phyloP scores from a whole-genome alignment of 2,329 filamentous ascomycete genomes.

The Fonsecaea nubica region DNA sequence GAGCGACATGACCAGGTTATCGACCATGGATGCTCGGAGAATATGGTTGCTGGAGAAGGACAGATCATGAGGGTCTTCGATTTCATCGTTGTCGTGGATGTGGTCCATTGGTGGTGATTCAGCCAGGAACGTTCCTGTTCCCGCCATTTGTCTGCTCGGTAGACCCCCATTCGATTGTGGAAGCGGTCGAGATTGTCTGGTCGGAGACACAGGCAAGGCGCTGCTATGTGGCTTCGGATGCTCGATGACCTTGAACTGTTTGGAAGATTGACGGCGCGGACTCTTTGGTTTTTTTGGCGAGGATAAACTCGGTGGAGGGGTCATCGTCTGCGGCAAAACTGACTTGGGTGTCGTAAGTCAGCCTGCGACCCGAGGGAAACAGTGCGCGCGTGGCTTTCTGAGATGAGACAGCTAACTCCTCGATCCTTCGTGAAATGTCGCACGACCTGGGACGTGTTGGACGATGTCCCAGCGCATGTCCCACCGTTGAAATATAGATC shows the following conservation, averaged over 20 bases:
- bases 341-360: neutral
- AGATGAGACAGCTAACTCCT: constrained; percentile 36
- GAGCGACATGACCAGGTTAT: constrained; percentile 93
- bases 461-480: constrained; percentile 27
- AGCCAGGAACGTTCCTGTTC: constrained; percentile 29
- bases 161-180: constrained; percentile 16
- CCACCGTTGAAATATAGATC: constrained; percentile 3
- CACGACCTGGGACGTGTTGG: constrained; percentile 31
- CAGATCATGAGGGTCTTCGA: constrained; percentile 80
- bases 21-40: constrained; percentile 87
- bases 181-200: constrained; percentile 9
- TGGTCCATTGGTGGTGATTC: constrained; percentile 28
- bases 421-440: constrained; percentile 26
- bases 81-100: constrained; percentile 34
- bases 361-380: constrained; percentile 4
- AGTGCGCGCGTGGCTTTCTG: constrained; percentile 26
- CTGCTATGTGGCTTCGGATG: constrained; percentile 14
- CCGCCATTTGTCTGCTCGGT: constrained; percentile 23
- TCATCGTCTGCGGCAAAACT: constrained; percentile 13
- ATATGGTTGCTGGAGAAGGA: constrained; percentile 77
- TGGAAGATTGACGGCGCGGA: constrained; percentile 21
- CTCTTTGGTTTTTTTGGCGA: constrained; percentile 28
- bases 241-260: constrained; percentile 6
- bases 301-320: constrained; percentile 4
- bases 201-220: constrained; percentile 25